These are phyloP conservation scores for Prunus davidiana DNA, from an alignment of 306 rosid species.

Conservation along the genomic window DNA sequence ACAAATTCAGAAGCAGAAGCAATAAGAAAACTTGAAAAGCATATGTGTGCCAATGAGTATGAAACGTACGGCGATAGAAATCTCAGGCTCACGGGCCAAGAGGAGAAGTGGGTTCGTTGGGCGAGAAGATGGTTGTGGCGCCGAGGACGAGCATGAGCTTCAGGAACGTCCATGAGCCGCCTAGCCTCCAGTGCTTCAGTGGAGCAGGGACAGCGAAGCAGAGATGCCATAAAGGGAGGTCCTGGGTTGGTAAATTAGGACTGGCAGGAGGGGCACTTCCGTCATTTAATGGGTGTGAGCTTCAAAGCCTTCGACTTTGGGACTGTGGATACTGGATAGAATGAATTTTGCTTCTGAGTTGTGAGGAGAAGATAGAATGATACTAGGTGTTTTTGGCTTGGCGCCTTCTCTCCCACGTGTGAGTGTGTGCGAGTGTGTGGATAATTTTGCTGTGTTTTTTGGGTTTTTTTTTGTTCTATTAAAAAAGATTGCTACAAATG, in stretches of 20 bases:
- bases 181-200: slow-evolving; percentile 24
- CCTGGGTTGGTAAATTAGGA: slow-evolving; percentile 16
- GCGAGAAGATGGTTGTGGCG: slow-evolving; percentile 35
- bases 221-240: slow-evolving; percentile 18
- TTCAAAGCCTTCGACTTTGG: slow-evolving; percentile 10
- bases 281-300: slow-evolving; percentile 24
- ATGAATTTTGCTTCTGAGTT: neutral
- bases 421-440: neutral
- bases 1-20: slow-evolving; percentile 6
- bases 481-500: neutral
- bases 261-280: slow-evolving; percentile 16
- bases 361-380: slow-evolving; percentile 10
- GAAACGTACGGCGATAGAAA: slow-evolving; percentile 46
- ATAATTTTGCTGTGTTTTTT: neutral
- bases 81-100: slow-evolving; percentile 38
- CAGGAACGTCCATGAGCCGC: slow-evolving; percentile 51
- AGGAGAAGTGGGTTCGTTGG: slow-evolving; percentile 23
- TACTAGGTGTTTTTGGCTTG: slow-evolving; percentile 18
- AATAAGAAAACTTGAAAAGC: neutral
- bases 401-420: slow-evolving; percentile 28
- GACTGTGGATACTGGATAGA: slow-evolving; percentile 12
- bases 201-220: slow-evolving; percentile 19
- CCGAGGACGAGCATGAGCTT: slow-evolving; percentile 40
- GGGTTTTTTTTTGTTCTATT: neutral
- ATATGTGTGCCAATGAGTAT: neutral